Percentiles rank a stretch among this genome's conserved stretches.
Evolutionary conservation across 2,329 filamentous ascomycete genomes (phyloP).

Genomic region (Cercospora berteroae): DNA sequence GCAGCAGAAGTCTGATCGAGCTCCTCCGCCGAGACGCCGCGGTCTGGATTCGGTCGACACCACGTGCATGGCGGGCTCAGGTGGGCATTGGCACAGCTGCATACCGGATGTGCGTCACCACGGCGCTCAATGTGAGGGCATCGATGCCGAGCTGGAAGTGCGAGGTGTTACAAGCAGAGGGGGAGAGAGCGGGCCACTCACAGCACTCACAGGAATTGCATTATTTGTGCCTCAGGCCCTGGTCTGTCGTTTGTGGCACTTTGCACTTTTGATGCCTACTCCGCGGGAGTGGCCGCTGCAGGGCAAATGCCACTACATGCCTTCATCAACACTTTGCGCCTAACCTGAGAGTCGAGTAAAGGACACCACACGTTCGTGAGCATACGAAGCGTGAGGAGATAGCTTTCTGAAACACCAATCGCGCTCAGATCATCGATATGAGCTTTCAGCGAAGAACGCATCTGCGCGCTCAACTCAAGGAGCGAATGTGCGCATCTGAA

Average conservation of each 20-base stretch:
- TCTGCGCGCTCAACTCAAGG: too few species aligned
- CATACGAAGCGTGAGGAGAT: too few species aligned
- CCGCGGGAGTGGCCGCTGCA: not conserved
- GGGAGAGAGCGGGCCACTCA: too few species aligned
- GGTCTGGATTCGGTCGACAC: not conserved
- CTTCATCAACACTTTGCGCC: not conserved
- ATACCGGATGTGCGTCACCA: not conserved
- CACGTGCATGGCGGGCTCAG: not conserved
- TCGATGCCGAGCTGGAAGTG: not conserved
- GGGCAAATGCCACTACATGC: not conserved
- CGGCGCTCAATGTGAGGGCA: not conserved
- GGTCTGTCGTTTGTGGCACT: not conserved
- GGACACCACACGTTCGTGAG: too few species aligned
- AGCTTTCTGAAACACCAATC: too few species aligned
- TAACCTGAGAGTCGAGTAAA: not conserved
- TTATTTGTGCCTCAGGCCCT: not conserved
- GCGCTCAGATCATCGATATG: too few species aligned
- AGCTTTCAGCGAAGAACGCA: too few species aligned
- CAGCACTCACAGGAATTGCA: not conserved
- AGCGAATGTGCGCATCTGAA: too few species aligned
- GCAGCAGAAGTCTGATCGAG: conserved; percentile 4
- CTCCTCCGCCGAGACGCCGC: not conserved
- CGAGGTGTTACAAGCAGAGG: not conserved
- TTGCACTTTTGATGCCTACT: not conserved
- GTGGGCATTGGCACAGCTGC: not conserved